These are phyloP conservation scores for Leptoxyphium fumago DNA, from an alignment of 2,329 filamentous ascomycete species.

Conservation along the genomic window DNA sequence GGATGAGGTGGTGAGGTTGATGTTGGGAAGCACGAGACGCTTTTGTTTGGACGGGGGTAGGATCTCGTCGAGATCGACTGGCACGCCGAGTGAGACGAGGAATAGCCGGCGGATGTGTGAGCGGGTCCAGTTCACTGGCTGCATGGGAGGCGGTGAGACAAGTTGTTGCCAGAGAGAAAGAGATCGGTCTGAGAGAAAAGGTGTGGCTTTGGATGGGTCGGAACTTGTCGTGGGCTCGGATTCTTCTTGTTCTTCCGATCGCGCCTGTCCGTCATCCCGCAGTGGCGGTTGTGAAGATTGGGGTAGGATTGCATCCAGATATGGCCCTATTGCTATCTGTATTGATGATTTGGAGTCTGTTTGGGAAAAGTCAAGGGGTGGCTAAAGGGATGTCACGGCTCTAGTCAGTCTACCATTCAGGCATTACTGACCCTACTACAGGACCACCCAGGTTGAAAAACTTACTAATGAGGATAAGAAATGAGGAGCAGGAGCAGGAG, in stretches of 20 bases:
- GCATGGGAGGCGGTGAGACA: constrained; percentile 81
- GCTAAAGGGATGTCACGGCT: constrained; percentile 19
- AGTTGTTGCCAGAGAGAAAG: constrained; percentile 93
- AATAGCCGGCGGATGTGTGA: constrained; percentile 90
- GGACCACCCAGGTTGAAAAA: constrained; percentile 12
- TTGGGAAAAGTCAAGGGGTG: constrained; percentile 12
- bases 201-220: constrained; percentile 27
- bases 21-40: constrained; percentile 83
- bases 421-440: not conserved
- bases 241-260: constrained; percentile 16
- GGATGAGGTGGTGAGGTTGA: constrained; percentile 25
- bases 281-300: constrained; percentile 24
- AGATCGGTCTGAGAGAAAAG: constrained; percentile 74
- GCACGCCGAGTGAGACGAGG: constrained; percentile 86
- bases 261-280: no score
- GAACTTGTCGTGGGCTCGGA: constrained; percentile 17
- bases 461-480: constrained; percentile 34
- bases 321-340: constrained; percentile 49
- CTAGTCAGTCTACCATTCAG: not conserved
- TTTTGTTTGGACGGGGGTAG: constrained; percentile 95
- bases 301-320: constrained; percentile 52
- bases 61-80: constrained; percentile 93
- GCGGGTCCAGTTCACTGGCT: constrained; percentile 95
- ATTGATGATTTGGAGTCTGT: constrained; percentile 18
- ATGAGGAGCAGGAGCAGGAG: constrained; percentile 25